A percentile compares a stretch with the other conserved stretches of the same genome.
phyloP scores from a whole-genome alignment of 805 yeast genomes.

The Saccharomycopsis sp. region DNA sequence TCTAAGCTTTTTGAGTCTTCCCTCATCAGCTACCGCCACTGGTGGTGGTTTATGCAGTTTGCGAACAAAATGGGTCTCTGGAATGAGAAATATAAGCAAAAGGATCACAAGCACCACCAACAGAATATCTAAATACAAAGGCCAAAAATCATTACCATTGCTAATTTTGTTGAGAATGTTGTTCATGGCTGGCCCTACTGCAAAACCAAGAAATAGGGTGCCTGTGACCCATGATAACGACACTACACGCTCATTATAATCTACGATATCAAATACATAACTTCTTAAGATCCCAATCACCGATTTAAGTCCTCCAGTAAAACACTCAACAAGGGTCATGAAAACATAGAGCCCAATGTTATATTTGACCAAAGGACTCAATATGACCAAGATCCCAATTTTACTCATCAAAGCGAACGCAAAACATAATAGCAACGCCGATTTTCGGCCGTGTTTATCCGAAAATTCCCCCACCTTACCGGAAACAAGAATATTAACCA shows the following conservation, averaged over 20 bases:
- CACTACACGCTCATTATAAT: slow-evolving; percentile 50
- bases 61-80: slow-evolving; percentile 42
- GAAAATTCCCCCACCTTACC: slow-evolving; percentile 59
- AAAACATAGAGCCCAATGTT: background rate
- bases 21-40: background rate
- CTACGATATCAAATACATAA: slow-evolving; percentile 69
- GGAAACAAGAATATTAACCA: slow-evolving; percentile 44
- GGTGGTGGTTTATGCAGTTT: background rate
- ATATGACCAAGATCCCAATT: slow-evolving; percentile 23
- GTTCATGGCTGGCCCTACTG: slow-evolving; percentile 47
- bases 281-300: slow-evolving; percentile 55
- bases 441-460: slow-evolving; percentile 58
- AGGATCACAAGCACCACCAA: slow-evolving; percentile 32
- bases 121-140: slow-evolving; percentile 29
- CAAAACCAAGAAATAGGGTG: slow-evolving; percentile 51
- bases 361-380: slow-evolving; percentile 15
- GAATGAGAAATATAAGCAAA: slow-evolving; percentile 36
- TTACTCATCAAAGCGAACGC: slow-evolving; percentile 25
- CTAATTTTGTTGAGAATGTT: slow-evolving; percentile 16
- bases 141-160: slow-evolving; percentile 26
- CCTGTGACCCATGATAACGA: slow-evolving; percentile 57
- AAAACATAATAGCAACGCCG: slow-evolving; percentile 35
- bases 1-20: background rate
- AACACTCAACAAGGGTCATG: slow-evolving; percentile 23
- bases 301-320: slow-evolving; percentile 56